Conservation (phyloP, 345 rosid genomes). For the Euphorbia pulcherrima region DNA sequence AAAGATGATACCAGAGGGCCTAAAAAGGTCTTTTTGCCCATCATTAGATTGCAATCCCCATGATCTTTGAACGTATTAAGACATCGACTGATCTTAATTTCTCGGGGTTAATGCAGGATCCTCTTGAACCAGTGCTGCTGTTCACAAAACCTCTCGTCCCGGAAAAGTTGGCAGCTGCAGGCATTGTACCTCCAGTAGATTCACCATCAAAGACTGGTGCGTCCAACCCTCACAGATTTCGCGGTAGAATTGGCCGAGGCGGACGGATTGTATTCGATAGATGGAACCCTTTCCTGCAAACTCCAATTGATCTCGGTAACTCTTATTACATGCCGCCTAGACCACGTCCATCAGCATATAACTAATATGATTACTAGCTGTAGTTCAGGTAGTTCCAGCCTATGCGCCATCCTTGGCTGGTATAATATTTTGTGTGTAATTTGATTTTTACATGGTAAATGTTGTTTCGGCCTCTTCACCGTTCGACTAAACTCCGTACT, state of each 20-base stretch:
- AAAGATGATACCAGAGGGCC: too few species aligned
- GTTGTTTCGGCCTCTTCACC: too few species aligned
- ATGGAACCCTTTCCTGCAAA: constrained; percentile 82
- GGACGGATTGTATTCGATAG: constrained; percentile 88
- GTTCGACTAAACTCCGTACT: too few species aligned
- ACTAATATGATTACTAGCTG: constrained; percentile 30
- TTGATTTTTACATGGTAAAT: too few species aligned
- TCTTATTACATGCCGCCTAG: constrained; percentile 62
- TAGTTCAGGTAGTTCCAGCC: too few species aligned
- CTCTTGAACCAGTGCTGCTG: constrained; percentile 76
- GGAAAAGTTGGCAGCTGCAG: constrained; percentile 79
- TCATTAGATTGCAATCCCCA: too few species aligned
- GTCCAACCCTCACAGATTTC: constrained; percentile 44
- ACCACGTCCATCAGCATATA: constrained; percentile 40
- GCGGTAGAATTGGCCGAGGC: constrained; percentile 95
- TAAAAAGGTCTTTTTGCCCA: too few species aligned
- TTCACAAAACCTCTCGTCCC: constrained; percentile 90
- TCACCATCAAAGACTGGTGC: constrained; percentile 38
- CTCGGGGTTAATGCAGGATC: constrained; percentile 56
- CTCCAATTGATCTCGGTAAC: constrained; percentile 64
- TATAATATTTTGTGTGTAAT: too few species aligned
- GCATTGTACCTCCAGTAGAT: constrained; percentile 73
- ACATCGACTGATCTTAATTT: too few species aligned
- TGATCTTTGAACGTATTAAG: too few species aligned
- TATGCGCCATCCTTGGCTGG: too few species aligned